Evolutionary conservation across 2,329 filamentous ascomycete genomes (phyloP), one percentile per base, ranked within the genome.

Genomic region (Metarhizium rileyi): DNA sequence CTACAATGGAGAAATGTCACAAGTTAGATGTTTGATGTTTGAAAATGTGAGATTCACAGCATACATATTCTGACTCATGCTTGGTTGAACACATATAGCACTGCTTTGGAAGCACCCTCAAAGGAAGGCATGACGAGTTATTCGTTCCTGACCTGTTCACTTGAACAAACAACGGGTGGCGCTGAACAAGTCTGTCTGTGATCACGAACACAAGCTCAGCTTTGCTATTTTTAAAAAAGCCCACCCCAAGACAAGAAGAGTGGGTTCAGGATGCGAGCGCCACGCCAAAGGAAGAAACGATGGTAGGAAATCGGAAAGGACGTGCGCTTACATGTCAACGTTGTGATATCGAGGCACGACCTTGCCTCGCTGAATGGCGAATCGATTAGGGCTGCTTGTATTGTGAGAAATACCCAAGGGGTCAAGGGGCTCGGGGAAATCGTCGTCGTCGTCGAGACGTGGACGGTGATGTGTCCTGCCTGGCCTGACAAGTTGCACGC

Each of bases 341-440:
- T 48, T 44, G n/a, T 52, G 51, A 12, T 16, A 44, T 40, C 56
- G 60, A 36, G 60, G 62, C 46, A 66, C 64, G 18, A 63, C 58
- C 52, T 62, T 66, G 44, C 63, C 64, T 46, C 59, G 52, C 38
- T 61, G 59, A 42, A 65, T 57, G 48, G 65, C 63, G 56, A 60
- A 65, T 28, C 55, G 57, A 52, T 56, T 55, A 28, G 63, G 59
- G 28, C 53, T 56, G 56, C 59, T 57, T 48, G 55, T 55, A 46
- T 60, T 58, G 44, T 57, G 59, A 25, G 54, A 47, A 25, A 56
- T 47, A 36, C 50, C 54, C 30, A 66, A 59, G 23, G 58, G 59
- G 57, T 61, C 58, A 44, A 64, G 57, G 40, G 61, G 56, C 48
- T 56, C 57, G 43, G 60, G 59, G 46, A 61, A 56, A 23, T 51